phyloP scores from a whole-genome alignment of 192 early-diverging fungal genomes.

The Cladochytrium replicatum region DNA sequence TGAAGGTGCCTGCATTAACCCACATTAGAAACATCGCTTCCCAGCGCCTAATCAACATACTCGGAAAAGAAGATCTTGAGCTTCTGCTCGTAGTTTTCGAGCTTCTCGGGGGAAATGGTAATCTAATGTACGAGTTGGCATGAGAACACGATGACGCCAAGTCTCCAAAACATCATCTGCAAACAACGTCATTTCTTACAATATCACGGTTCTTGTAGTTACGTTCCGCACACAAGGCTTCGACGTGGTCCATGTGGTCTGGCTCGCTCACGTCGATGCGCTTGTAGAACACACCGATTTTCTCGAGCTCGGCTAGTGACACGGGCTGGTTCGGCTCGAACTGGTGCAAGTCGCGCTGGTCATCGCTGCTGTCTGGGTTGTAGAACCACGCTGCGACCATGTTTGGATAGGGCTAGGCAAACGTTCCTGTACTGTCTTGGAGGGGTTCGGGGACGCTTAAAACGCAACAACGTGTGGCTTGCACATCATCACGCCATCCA shows the following conservation, averaged over 20 bases:
- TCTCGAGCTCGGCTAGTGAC: slow-evolving; percentile 51
- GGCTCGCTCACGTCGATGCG: slow-evolving; percentile 42
- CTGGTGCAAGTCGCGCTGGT: slow-evolving; percentile 78
- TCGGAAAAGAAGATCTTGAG: slow-evolving; percentile 88
- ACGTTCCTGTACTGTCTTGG: too few relatives aligned
- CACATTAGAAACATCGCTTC: background rate
- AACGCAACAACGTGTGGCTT: too few relatives aligned
- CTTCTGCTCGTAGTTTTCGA: slow-evolving; percentile 86
- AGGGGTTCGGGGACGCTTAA: too few relatives aligned
- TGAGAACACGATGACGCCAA: background rate
- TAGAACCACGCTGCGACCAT: slow-evolving; percentile 47
- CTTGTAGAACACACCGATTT: slow-evolving; percentile 69
- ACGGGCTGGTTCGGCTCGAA: slow-evolving; percentile 51
- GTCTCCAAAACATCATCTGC: background rate
- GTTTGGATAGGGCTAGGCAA: too few relatives aligned
- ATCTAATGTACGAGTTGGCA: slow-evolving; percentile 45
- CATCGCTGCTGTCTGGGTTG: slow-evolving; percentile 56
- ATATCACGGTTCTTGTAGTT: slow-evolving; percentile 87
- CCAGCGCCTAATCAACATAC: slow-evolving; percentile 17
- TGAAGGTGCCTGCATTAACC: slow-evolving; percentile 62
- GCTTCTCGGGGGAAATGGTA: slow-evolving; percentile 61
- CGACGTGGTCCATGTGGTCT: slow-evolving; percentile 44
- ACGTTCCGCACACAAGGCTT: slow-evolving; percentile 61
- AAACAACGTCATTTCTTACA: slow-evolving; percentile 23
- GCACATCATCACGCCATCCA: too few relatives aligned